phyloP scores from a whole-genome alignment of 495 filamentous ascomycete species.

The Hypoxylon fuscum region DNA sequence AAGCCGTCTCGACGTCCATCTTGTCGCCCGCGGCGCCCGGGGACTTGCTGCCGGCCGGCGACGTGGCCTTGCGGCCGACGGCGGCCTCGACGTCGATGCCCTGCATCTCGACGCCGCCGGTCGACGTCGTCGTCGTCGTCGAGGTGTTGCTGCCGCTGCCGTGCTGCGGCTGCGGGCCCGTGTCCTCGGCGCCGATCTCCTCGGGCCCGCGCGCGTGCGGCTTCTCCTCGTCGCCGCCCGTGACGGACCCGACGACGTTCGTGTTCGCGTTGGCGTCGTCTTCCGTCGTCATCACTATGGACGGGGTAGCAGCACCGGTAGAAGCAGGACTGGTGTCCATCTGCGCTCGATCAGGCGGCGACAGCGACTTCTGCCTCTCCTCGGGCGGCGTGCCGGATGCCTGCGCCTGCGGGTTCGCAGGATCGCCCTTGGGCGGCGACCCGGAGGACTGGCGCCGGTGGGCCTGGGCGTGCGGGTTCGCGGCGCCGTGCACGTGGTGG shows the following conservation, averaged over 20 bases:
- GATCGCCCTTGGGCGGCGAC: constrained; percentile 33
- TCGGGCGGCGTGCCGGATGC: constrained; percentile 19
- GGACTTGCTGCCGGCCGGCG: constrained; percentile 1
- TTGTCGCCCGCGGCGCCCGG: not conserved
- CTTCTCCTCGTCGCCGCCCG: constrained; percentile 65
- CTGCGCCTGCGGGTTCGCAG: constrained; percentile 30
- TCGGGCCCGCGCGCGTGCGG: constrained; percentile 86
- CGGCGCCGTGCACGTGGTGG: constrained; percentile 41
- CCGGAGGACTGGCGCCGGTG: constrained; percentile 3
- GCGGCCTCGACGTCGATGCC: constrained; percentile 64
- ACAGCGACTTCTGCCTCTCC: constrained; percentile 27
- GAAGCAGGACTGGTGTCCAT: constrained; percentile 20
- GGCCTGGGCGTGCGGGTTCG: constrained; percentile 41
- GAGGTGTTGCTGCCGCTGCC: constrained; percentile 33
- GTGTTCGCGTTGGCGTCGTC: constrained; percentile 40
- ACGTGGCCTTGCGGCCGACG: constrained; percentile 53
- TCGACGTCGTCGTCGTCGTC: constrained; percentile 38
- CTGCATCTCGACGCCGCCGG: constrained; percentile 49
- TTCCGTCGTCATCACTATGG: too few species aligned
- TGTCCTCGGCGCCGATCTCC: constrained; percentile 84
- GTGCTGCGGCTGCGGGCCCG: constrained; percentile 82
- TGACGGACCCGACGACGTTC: constrained; percentile 29
- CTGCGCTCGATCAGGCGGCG: constrained; percentile 25
- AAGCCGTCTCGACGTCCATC: constrained; percentile 16
- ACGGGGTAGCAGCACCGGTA: constrained; percentile 21